Evolutionary conservation across 345 rosid genomes (phyloP).

Genomic region (Trapa incisa): DNA sequence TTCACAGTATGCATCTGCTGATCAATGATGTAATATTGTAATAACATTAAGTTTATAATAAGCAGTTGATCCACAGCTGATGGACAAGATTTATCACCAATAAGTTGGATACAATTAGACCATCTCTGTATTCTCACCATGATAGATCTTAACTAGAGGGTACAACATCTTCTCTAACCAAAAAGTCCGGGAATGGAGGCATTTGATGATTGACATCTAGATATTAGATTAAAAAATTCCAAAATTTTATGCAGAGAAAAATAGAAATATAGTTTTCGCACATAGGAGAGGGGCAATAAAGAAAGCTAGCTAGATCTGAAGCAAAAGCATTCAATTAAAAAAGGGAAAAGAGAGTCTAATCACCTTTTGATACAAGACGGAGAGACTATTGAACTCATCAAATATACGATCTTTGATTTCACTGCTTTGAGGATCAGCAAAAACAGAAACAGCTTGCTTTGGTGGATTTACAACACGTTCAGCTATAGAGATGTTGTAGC

Average conservation of each 20-base stretch:
- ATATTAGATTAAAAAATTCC: background rate
- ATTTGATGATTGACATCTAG: background rate
- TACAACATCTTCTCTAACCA: background rate
- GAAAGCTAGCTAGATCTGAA: background rate
- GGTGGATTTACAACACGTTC: slow-evolving; percentile 89
- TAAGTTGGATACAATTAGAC: background rate
- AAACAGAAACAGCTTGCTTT: slow-evolving; percentile 94
- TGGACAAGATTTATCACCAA: background rate
- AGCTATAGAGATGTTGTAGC: slow-evolving; percentile 56
- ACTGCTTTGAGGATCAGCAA: slow-evolving; percentile 95
- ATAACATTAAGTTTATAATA: background rate
- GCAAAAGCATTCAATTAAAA: background rate
- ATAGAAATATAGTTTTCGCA: background rate
- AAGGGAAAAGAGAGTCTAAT: slow-evolving; percentile 9
- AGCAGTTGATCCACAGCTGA: background rate
- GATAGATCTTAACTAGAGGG: background rate
- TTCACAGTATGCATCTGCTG: background rate
- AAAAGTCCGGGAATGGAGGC: background rate
- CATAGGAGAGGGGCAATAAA: background rate
- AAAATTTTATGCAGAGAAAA: background rate
- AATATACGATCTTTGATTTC: slow-evolving; percentile 92
- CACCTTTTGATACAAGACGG: slow-evolving; percentile 91
- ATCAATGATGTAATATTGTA: background rate
- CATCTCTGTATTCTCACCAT: background rate
- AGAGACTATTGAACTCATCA: slow-evolving; percentile 93